Evolutionary conservation across 2,329 filamentous ascomycete genomes (phyloP).

Genomic region (Aspergillus terreus): DNA sequence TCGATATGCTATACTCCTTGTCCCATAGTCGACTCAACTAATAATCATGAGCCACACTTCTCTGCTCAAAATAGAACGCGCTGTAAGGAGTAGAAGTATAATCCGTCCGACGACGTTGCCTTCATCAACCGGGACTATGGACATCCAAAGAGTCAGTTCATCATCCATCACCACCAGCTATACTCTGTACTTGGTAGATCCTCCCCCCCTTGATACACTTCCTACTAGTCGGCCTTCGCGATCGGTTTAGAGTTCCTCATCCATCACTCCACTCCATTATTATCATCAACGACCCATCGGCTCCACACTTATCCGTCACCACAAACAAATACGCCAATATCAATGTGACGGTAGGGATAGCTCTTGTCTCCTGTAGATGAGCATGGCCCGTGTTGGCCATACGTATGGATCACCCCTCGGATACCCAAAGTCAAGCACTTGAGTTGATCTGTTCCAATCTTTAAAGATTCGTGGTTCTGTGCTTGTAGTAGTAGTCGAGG

Average conservation of each 20-base stretch:
- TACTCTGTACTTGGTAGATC: neutral
- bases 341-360: neutral
- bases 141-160: neutral
- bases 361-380: neutral
- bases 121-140: neutral
- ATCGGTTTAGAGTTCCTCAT: conserved; percentile 9
- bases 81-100: neutral
- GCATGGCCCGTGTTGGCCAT: no score
- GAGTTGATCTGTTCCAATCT: neutral
- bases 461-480: neutral
- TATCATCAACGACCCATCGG: conserved; percentile 1
- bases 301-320: conserved; percentile 7
- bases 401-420: neutral
- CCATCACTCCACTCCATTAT: conserved; percentile 3
- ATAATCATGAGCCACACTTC: no score
- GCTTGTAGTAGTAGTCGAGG: neutral
- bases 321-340: neutral
- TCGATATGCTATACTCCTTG: no score
- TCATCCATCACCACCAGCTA: neutral
- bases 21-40: no score
- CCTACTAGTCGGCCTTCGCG: neutral
- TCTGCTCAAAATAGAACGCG: neutral
- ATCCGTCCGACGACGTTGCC: neutral
- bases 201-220: neutral
- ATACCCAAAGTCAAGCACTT: neutral